Evolutionary conservation across 176 grass and related monocot species (phyloP).

Genomic region (Elymus sibiricus): DNA sequence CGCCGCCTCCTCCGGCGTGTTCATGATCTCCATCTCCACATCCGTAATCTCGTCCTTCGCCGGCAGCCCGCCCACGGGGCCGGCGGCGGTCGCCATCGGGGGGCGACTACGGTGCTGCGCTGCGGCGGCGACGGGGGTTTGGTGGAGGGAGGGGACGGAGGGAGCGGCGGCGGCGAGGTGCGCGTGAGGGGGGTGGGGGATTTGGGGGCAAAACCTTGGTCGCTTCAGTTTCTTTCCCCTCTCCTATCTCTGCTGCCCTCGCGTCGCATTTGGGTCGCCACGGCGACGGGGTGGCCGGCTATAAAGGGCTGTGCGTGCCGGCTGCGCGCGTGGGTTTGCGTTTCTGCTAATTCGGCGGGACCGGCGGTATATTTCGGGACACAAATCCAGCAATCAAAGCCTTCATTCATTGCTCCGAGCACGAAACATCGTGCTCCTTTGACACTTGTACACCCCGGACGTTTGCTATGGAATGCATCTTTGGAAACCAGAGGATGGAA

Average conservation of each 20-base stretch:
- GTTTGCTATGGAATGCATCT: too few species aligned
- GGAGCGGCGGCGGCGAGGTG: background rate
- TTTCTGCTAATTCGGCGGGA: background rate
- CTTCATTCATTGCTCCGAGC: background rate
- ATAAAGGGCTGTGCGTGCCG: background rate
- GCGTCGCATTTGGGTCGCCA: background rate
- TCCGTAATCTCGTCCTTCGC: slow-evolving; percentile 7
- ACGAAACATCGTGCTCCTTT: background rate
- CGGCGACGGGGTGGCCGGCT: background rate
- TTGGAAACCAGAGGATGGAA: too few species aligned
- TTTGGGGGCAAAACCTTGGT: slow-evolving; percentile 21
- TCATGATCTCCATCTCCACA: slow-evolving; percentile 3
- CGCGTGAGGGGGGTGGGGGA: background rate
- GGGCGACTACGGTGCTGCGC: background rate
- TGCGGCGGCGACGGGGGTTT: background rate
- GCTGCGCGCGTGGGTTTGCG: background rate
- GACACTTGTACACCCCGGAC: background rate
- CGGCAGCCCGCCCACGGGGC: background rate
- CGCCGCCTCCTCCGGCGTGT: background rate
- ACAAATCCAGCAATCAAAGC: background rate
- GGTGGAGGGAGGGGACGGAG: background rate
- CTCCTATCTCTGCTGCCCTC: background rate
- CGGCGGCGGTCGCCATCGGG: slow-evolving; percentile 27
- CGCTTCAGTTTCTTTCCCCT: slow-evolving; percentile 6
- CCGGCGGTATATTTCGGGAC: background rate